These are phyloP conservation scores for Nissolia schottii DNA, from an alignment of 306 rosid species.

Conservation along the genomic window DNA sequence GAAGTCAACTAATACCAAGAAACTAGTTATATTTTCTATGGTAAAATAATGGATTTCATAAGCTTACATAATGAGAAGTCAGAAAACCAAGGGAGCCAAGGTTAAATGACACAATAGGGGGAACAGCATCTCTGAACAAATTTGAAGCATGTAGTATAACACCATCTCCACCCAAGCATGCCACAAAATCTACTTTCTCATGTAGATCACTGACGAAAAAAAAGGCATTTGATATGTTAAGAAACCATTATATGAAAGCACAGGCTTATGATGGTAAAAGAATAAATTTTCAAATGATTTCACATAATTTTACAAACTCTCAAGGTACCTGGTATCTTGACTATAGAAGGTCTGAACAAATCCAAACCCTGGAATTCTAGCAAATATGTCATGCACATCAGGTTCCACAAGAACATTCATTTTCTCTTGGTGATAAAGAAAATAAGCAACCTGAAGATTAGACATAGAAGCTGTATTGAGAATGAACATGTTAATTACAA, in stretches of 20 bases:
- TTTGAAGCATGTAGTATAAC: constrained; percentile 96
- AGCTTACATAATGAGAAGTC: constrained; percentile 83
- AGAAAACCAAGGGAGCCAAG: constrained; percentile 99
- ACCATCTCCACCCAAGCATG: constrained; percentile 98
- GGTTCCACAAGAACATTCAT: constrained; percentile 96
- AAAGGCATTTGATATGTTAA: constrained; percentile 30
- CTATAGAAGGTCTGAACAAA: constrained; percentile 95
- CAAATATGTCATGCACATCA: constrained; percentile 86
- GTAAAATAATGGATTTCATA: constrained; percentile 19
- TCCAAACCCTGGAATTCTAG: constrained; percentile 97
- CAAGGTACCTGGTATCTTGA: constrained; percentile 81
- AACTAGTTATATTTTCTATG: not conserved
- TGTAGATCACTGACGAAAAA: constrained; percentile 80
- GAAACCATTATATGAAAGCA: constrained; percentile 20
- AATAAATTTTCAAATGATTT: not conserved
- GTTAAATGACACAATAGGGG: constrained; percentile 94
- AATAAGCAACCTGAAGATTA: constrained; percentile 67
- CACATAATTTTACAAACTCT: constrained; percentile 17
- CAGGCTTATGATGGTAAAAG: not conserved
- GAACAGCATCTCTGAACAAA: constrained; percentile 84
- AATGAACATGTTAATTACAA: not conserved
- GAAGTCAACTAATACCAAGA: constrained; percentile 20
- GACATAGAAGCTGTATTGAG: constrained; percentile 20
- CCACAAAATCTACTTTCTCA: constrained; percentile 95
- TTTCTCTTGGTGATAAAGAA: constrained; percentile 71